Base-by-base conservation (phyloP, 2,329 filamentous ascomycete species). In the Chaetomium sp. region DNA sequence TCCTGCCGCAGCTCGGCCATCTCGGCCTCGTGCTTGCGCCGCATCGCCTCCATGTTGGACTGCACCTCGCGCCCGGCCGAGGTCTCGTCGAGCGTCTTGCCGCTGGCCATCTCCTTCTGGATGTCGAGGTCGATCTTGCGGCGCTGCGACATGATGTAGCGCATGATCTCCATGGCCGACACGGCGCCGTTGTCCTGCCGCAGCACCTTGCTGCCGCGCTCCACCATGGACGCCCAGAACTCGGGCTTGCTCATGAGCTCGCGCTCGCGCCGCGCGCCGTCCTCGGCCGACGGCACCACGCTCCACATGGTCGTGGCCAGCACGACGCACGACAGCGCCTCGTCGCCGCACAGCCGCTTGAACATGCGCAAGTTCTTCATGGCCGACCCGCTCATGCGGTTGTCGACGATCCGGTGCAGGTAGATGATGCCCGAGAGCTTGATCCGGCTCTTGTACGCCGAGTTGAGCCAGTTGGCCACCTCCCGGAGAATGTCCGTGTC, bases 321-420 rank as follows among this genome's bases (percentile, higher is more conserved):
- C 1, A 65, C 45, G 19, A 67, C 62, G 13, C 47, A 23, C 8
- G 57, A 42, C 21, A 62, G n/a, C 19, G 29, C 53, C 21, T 55
- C 6, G 31, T 54, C 29, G 19, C 65, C 65, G 16, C 62, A 65
- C 4, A 67, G 51, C 55, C 57, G 50, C 16, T 50, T 55, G 55
- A 67, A 67, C 49, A 65, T 67, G 49, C 35, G 21, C 0, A 67
- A 21, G 8, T 67, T 67, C 49, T 47, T 51, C 45, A 25, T 13
- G 16, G 58, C 58, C 1, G 58, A 53, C 3, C 62, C 62, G 21
- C 16, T 25, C 62, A 86, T 84, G 0, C 83, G 83, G 73, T 79
- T 81, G 67, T 86, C 84, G 67, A 84, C 79, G 65, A 85, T 85
- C 0, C 81, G 75, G 65, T 84, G 85, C 45, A 86, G 65, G 69